Base-by-base conservation (phyloP, 2,329 filamentous ascomycete species). In the Fusarium scirpi region DNA sequence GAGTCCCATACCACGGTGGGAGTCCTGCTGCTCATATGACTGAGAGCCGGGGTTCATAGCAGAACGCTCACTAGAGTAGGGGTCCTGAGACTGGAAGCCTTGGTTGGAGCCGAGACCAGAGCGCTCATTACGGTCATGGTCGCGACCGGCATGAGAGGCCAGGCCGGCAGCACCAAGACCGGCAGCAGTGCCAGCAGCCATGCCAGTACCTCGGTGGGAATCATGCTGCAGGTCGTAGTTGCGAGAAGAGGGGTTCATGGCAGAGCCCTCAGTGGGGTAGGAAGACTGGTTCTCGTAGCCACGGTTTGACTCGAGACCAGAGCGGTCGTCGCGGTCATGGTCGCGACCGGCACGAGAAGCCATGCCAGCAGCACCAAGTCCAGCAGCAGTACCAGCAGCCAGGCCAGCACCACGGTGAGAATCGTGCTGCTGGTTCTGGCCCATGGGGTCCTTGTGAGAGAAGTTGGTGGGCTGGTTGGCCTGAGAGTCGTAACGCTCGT, bases 341-440 rank as follows among this genome's bases (percentile, higher is more conserved):
- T 61, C 43, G 1, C 27, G 52, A 1, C 43, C 32, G 27, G 43
- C 12, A 9, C 16, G 58, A 2, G 57, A 22, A 1, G 57, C 49
- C 16, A 60, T 3, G 3, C 7, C 49, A 2, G 30, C 49, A 6
- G 57, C 57, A 10, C 57, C 57, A 16, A 59, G 30, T 4, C 57
- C 56, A 1, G 56, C 56, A 12, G 47, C 56, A 2, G 56, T 43
- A 12, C 56, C 57, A 5, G 57, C 49, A 6, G 57, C 57, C 5
- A 55, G 27, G 3, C 52, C 58, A 4, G 52, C 25, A 11, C 58
- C 58, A 15, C 13, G 60, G 6, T 65, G 62, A 2, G 52, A 65
- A 5, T 59, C 62, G 8, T 64, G 45, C 22, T 65, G 59, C 8
- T 65, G 62, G 6, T 18, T 54, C 48, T 59, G 57, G 22, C 22